Evolutionary conservation across 176 grass and related monocot genomes (phyloP).

Genomic region (Dendrocalamus sinicus): DNA sequence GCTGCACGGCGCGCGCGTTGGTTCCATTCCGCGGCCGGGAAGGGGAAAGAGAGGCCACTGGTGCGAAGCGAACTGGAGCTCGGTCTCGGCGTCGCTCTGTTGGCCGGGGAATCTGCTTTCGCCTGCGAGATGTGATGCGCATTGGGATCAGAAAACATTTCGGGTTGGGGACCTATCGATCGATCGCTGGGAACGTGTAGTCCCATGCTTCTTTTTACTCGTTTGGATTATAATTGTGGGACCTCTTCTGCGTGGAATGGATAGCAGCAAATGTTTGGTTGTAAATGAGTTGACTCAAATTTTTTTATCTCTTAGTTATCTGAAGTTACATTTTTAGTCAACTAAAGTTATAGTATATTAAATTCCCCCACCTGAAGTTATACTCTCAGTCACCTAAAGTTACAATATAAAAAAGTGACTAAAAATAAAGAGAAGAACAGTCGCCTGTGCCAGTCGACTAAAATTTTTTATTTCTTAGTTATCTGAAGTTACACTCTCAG

Average conservation of each 20-base stretch:
- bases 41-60: neutral
- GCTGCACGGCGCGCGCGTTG: neutral
- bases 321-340: too few relatives aligned
- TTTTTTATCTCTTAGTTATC: too few relatives aligned
- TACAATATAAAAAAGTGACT: too few relatives aligned
- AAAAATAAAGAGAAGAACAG: too few relatives aligned
- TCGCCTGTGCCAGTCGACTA: too few relatives aligned
- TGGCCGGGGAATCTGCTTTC: slow-evolving; percentile 59
- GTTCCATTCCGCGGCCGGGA: neutral
- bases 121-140: slow-evolving; percentile 19
- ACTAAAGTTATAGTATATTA: too few relatives aligned
- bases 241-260: neutral
- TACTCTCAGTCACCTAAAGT: too few relatives aligned
- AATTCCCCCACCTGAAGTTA: too few relatives aligned
- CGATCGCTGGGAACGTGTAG: neutral
- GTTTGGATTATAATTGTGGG: neutral
- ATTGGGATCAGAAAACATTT: slow-evolving; percentile 44
- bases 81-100: neutral
- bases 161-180: neutral
- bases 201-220: neutral
- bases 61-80: neutral
- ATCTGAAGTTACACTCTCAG: too few relatives aligned
- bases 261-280: neutral
- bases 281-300: neutral
- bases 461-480: too few relatives aligned